Evolutionary conservation across 345 rosid genomes (phyloP).

Genomic region (Rhodamnia rubescens): DNA sequence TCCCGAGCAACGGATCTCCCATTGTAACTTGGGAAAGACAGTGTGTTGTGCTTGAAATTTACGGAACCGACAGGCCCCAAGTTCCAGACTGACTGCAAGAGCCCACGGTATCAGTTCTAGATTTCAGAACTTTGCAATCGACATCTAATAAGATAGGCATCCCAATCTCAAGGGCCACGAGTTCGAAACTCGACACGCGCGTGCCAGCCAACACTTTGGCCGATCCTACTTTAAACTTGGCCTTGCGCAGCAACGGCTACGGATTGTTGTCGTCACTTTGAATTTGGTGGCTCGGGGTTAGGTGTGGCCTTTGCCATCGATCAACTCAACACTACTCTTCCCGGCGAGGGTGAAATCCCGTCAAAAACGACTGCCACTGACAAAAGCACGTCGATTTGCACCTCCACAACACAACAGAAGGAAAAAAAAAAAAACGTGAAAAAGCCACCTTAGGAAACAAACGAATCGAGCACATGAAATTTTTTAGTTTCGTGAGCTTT

Average conservation of each 20-base stretch:
- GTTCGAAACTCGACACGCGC: background rate
- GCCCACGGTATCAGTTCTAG: accelerated
- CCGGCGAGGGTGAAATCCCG: background rate
- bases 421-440: background rate
- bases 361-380: background rate
- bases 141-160: too few relatives aligned
- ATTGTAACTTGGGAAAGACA: background rate
- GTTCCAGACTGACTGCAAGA: background rate
- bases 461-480: background rate
- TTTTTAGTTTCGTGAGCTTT: background rate
- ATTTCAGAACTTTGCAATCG: background rate
- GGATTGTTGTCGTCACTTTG: background rate
- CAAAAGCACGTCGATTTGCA: background rate
- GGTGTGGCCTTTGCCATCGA: background rate
- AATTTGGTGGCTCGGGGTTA: background rate
- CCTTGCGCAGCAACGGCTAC: background rate
- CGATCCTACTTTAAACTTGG: background rate
- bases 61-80: background rate
- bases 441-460: too few relatives aligned
- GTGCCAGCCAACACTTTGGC: background rate
- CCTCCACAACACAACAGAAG: background rate
- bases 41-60: background rate
- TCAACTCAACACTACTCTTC: background rate
- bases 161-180: background rate
- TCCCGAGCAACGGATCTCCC: background rate